A percentile compares a stretch with the other conserved stretches of the same genome.
phyloP scores from a whole-genome alignment of 805 yeast genomes.

The Dipodascus geniculatus region DNA sequence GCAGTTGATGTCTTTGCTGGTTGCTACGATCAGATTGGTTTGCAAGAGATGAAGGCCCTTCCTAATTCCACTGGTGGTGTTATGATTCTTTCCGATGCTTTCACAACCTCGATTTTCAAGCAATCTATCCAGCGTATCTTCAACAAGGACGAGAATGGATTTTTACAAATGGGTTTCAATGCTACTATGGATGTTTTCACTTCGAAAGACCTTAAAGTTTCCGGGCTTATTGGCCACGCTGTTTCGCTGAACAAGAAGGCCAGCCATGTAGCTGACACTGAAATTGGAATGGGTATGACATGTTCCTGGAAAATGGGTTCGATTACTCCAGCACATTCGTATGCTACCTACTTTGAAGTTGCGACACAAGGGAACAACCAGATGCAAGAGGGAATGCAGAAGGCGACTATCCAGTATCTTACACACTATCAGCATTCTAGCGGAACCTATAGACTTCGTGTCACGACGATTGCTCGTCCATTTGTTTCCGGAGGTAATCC shows the following conservation, averaged over 20 bases:
- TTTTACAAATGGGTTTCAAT: slow-evolving; percentile 74
- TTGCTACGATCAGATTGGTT: slow-evolving; percentile 91
- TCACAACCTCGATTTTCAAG: slow-evolving; percentile 88
- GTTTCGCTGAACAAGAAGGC: slow-evolving; percentile 49
- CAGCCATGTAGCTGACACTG: slow-evolving; percentile 71
- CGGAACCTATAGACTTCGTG: slow-evolving; percentile 75
- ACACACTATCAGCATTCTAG: slow-evolving; percentile 87
- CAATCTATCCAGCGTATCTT: slow-evolving; percentile 81
- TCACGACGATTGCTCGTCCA: slow-evolving; percentile 60
- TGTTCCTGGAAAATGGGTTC: slow-evolving; percentile 73
- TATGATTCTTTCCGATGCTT: slow-evolving; percentile 78
- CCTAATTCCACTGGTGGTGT: slow-evolving; percentile 87
- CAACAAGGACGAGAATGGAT: slow-evolving; percentile 73
- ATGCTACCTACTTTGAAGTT: slow-evolving; percentile 70
- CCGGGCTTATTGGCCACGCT: slow-evolving; percentile 88
- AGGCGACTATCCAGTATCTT: slow-evolving; percentile 52
- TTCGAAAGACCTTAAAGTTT: slow-evolving; percentile 69
- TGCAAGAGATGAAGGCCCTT: slow-evolving; percentile 82
- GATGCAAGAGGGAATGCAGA: slow-evolving; percentile 9
- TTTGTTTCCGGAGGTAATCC: slow-evolving; percentile 45
- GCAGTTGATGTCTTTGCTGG: slow-evolving; percentile 88
- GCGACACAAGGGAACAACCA: slow-evolving; percentile 39
- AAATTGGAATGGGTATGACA: slow-evolving; percentile 84
- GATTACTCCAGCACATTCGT: slow-evolving; percentile 72
- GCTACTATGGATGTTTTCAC: slow-evolving; percentile 78